A percentile compares a stretch with the other conserved stretches of the same genome.
These are phyloP conservation scores for Ganoderma sinense DNA, from an alignment of 1,284 basidiomycete species.

Conservation along the genomic window DNA sequence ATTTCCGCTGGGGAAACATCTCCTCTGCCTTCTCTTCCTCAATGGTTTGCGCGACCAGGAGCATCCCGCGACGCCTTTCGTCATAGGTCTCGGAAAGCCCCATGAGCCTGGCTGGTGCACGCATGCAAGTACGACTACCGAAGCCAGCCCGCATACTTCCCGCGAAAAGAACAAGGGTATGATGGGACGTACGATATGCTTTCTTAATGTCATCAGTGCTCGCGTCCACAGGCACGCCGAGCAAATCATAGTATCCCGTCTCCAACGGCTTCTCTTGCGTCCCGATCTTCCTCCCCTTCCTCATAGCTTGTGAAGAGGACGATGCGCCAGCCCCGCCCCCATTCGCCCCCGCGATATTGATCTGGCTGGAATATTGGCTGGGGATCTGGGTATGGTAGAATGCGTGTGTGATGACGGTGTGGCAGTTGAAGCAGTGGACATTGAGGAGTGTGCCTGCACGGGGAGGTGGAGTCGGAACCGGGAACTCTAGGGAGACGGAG, in stretches of 20 bases:
- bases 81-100: neutral
- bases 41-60: neutral
- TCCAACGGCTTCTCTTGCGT: slow-evolving; percentile 91
- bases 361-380: slow-evolving; percentile 20
- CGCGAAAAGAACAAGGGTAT: neutral
- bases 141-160: neutral
- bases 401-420: slow-evolving; percentile 61
- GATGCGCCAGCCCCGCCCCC: slow-evolving; percentile 37
- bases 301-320: slow-evolving; percentile 33
- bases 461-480: slow-evolving; percentile 71
- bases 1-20: no score
- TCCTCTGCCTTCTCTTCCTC: no score
- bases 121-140: neutral
- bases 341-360: slow-evolving; percentile 15
- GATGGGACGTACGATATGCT: slow-evolving; percentile 76
- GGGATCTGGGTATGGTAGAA: slow-evolving; percentile 71
- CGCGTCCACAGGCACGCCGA: slow-evolving; percentile 80
- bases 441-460: slow-evolving; percentile 70
- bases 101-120: neutral
- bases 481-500: slow-evolving; percentile 73
- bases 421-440: slow-evolving; percentile 77
- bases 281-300: slow-evolving; percentile 76
- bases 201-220: slow-evolving; percentile 93
- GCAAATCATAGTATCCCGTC: slow-evolving; percentile 87
- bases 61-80: neutral